Evolutionary conservation across 352 stramenopile species (phyloP).

Genomic region (Globisporangium cylindrosporum): DNA sequence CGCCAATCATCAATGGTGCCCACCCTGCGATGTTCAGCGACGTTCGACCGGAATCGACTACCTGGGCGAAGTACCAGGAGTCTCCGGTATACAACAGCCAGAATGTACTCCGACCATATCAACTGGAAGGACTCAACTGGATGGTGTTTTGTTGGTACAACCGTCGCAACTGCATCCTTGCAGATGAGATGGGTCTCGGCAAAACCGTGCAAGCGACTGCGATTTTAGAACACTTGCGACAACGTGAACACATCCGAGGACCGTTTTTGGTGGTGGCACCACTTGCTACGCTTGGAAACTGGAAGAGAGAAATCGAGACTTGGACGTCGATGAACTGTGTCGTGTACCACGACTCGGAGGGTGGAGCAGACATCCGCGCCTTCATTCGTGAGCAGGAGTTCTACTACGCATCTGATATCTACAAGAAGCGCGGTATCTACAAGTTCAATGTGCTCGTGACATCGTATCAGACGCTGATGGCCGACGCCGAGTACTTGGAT

Average conservation of each 20-base stretch:
- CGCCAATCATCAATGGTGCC: constrained; percentile 78
- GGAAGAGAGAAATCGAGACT: constrained; percentile 97
- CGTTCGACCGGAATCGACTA: constrained; percentile 65
- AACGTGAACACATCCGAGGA: constrained; percentile 89
- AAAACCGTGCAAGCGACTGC: constrained; percentile 91
- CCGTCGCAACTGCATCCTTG: constrained; percentile 90
- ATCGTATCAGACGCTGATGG: constrained; percentile 96
- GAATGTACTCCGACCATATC: constrained; percentile 95
- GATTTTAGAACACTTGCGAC: constrained; percentile 94
- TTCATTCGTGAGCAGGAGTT: constrained; percentile 97
- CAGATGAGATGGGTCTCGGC: constrained; percentile 88
- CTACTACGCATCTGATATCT: constrained; percentile 87
- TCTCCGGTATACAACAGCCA: constrained; percentile 93
- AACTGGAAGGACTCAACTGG: constrained; percentile 99
- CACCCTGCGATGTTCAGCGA: constrained; percentile 82
- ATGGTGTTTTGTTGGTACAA: constrained; percentile 98
- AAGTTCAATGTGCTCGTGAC: constrained; percentile 98
- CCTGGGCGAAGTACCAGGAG: constrained; percentile 88
- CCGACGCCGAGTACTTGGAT: constrained; percentile 91
- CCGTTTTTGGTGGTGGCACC: constrained; percentile 99
- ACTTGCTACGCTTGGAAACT: constrained; percentile 97
- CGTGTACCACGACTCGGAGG: constrained; percentile 97
- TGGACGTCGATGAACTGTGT: constrained; percentile 99
- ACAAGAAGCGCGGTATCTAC: constrained; percentile 76
- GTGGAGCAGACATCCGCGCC: constrained; percentile 86